These are phyloP conservation scores for Petrea volubilis DNA, from an alignment of 257 asterid species.

Conservation along the genomic window DNA sequence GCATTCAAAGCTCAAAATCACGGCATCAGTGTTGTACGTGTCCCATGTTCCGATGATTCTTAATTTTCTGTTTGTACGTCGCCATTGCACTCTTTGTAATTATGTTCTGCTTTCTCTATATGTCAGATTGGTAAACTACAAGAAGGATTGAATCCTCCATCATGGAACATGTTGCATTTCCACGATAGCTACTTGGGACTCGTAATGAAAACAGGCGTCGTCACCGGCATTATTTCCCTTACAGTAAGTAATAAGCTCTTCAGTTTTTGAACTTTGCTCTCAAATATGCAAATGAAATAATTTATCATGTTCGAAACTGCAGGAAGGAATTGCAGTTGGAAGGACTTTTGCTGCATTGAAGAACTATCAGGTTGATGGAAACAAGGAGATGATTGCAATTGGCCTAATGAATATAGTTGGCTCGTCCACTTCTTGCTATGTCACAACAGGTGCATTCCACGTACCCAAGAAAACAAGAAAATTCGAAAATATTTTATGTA, in stretches of 20 bases:
- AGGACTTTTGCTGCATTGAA: conserved; percentile 91
- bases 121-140: conserved; percentile 75
- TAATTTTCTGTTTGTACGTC: too few species aligned
- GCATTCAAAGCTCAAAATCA: conserved; percentile 71
- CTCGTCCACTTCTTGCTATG: conserved; percentile 84
- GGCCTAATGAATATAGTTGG: conserved; percentile 88
- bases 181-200: conserved; percentile 61
- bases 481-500: neutral
- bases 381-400: conserved; percentile 91
- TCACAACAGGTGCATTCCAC: conserved; percentile 64
- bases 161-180: conserved; percentile 87
- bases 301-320: conserved; percentile 6
- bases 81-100: neutral
- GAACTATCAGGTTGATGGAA: conserved; percentile 93
- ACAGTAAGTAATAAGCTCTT: conserved; percentile 48
- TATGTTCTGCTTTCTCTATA: neutral
- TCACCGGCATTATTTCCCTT: conserved; percentile 88
- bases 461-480: neutral
- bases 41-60: neutral
- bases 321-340: conserved; percentile 97
- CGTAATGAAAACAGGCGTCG: conserved; percentile 69
- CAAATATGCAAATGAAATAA: too few species aligned
- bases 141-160: conserved; percentile 83
- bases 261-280: too few species aligned
- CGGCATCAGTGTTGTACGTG: conserved; percentile 79